phyloP scores from a whole-genome alignment of 176 grass and related monocot species.

The Carex pumila region DNA sequence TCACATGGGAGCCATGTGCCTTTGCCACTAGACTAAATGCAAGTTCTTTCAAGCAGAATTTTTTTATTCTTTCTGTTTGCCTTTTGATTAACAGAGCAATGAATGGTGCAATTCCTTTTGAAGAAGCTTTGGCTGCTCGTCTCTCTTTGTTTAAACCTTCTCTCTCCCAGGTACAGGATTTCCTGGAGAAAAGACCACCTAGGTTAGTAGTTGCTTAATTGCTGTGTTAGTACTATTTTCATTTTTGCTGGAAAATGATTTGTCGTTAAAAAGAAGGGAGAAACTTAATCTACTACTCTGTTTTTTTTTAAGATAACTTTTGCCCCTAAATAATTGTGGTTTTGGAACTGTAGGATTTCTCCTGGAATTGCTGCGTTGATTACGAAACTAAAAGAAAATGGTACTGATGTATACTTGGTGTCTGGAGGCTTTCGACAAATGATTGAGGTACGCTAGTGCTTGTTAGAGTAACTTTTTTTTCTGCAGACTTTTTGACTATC shows the following conservation, averaged over 20 bases:
- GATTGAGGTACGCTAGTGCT: slow-evolving; percentile 56
- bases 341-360: slow-evolving; percentile 57
- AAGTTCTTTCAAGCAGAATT: not conserved
- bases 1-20: too few relatives aligned
- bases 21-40: too few relatives aligned
- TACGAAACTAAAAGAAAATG: slow-evolving; percentile 58
- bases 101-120: slow-evolving; percentile 84
- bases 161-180: slow-evolving; percentile 53
- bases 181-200: slow-evolving; percentile 65
- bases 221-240: not conserved
- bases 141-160: slow-evolving; percentile 85
- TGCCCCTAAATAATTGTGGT: slow-evolving; percentile 1
- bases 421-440: slow-evolving; percentile 94
- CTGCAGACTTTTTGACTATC: not conserved
- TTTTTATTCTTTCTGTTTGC: not conserved
- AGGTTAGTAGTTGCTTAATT: slow-evolving; percentile 34
- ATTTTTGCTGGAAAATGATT: not conserved
- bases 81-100: slow-evolving; percentile 55
- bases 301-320: not conserved
- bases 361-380: slow-evolving; percentile 70
- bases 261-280: not conserved
- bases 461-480: not conserved
- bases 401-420: slow-evolving; percentile 72
- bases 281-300: not conserved
- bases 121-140: slow-evolving; percentile 69